phyloP scores from a whole-genome alignment of 495 filamentous ascomycete species.

The Xylaria longipes region DNA sequence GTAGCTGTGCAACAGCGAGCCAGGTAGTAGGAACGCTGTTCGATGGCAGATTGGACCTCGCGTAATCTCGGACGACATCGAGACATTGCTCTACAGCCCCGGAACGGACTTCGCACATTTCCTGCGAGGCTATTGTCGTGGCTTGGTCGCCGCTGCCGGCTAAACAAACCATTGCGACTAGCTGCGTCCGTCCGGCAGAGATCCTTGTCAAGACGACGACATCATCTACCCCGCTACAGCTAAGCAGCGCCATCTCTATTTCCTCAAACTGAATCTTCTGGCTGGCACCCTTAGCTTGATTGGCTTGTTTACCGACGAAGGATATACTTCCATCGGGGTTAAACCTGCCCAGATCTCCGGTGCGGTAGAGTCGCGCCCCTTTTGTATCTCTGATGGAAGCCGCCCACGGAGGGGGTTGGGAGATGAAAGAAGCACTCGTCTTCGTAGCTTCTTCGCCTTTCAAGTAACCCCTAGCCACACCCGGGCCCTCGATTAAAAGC shows the following conservation, averaged over 20 bases:
- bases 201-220: slow-evolving; percentile 19
- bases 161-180: slow-evolving; percentile 37
- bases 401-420: slow-evolving; percentile 50
- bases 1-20: slow-evolving; percentile 30
- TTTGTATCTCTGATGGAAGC: slow-evolving; percentile 40
- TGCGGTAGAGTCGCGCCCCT: slow-evolving; percentile 46
- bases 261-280: slow-evolving; percentile 53
- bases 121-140: not conserved
- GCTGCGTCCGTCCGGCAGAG: slow-evolving; percentile 33
- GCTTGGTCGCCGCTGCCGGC: slow-evolving; percentile 31
- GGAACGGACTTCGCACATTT: slow-evolving; percentile 41
- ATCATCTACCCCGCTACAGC: slow-evolving; percentile 5
- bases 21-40: slow-evolving; percentile 38
- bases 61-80: slow-evolving; percentile 20
- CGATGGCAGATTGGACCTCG: slow-evolving; percentile 30
- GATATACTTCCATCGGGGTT: slow-evolving; percentile 47
- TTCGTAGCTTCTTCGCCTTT: slow-evolving; percentile 58
- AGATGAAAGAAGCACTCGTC: slow-evolving; percentile 48
- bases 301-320: slow-evolving; percentile 50
- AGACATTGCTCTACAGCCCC: slow-evolving; percentile 40
- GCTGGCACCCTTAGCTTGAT: slow-evolving; percentile 52
- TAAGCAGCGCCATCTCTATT: slow-evolving; percentile 42
- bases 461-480: slow-evolving; percentile 61
- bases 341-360: slow-evolving; percentile 45
- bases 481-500: slow-evolving; percentile 53